Percentiles rank a stretch among this genome's conserved stretches.
Conservation (phyloP, 441 rosid genomes). For the Gossypium aridum region DNA sequence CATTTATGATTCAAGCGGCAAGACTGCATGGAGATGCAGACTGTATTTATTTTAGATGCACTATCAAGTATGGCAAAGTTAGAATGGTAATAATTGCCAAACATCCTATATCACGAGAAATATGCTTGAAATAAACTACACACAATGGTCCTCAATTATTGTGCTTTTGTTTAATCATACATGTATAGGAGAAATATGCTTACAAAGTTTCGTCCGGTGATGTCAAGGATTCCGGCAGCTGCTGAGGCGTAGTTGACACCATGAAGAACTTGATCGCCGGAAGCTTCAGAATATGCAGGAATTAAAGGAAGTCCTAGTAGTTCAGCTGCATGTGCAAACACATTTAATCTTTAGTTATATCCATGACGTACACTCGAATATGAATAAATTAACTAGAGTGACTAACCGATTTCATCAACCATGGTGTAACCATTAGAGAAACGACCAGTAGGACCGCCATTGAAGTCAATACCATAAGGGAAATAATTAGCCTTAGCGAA, state of each 20-base stretch:
- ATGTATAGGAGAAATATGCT: constrained; percentile 14
- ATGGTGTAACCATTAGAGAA: constrained; percentile 91
- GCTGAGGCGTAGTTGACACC: constrained; percentile 96
- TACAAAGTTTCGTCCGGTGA: constrained; percentile 90
- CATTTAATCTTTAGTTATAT: not conserved
- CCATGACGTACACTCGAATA: too few species aligned
- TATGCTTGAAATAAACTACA: not conserved
- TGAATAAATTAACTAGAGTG: not conserved
- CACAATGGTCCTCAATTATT: too few species aligned
- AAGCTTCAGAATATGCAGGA: constrained; percentile 71
- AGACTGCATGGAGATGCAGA: not conserved
- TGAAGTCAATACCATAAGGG: constrained; percentile 91
- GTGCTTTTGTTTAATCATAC: not conserved
- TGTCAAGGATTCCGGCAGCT: constrained; percentile 87
- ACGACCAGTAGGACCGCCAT: constrained; percentile 90
- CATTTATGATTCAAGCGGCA: constrained; percentile 1
- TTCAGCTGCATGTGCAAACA: constrained; percentile 50
- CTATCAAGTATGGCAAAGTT: not conserved
- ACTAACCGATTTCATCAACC: constrained; percentile 79
- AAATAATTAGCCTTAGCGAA: constrained; percentile 84
- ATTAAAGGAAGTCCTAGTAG: constrained; percentile 75
- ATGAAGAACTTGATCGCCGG: constrained; percentile 62
- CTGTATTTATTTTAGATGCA: not conserved
- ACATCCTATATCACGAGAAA: not conserved
- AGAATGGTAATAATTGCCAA: not conserved